These are phyloP conservation scores for Perilla frutescens DNA, from an alignment of 257 asterid genomes.

Conservation along the genomic window DNA sequence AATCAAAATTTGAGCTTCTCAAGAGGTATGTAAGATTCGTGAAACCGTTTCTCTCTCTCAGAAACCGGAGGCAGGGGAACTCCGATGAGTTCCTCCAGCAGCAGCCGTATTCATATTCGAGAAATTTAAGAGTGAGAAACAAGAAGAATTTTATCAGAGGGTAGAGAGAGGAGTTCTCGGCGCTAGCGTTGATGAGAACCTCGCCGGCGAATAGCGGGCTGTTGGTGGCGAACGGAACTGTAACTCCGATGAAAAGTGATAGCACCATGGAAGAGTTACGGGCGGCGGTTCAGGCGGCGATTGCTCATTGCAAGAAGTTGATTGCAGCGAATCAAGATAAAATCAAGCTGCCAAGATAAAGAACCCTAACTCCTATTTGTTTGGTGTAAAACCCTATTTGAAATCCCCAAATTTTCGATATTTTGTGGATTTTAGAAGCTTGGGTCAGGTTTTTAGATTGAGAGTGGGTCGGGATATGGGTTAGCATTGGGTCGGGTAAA, in stretches of 20 bases:
- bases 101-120: conserved; percentile 61
- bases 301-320: conserved; percentile 91
- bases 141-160: conserved; percentile 52
- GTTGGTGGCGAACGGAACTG: conserved; percentile 54
- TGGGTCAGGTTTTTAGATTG: too few species aligned
- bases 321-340: conserved; percentile 49
- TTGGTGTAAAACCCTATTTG: too few species aligned
- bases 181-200: conserved; percentile 76
- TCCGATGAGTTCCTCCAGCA: conserved; percentile 40
- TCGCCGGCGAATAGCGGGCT: conserved; percentile 92
- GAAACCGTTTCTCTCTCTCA: conserved; percentile 53
- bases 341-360: conserved; percentile 48
- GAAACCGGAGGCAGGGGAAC: conserved; percentile 39
- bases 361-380: too few species aligned
- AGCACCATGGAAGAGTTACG: conserved; percentile 92
- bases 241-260: conserved; percentile 49
- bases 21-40: conserved; percentile 71
- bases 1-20: conserved; percentile 56
- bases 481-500: too few species aligned
- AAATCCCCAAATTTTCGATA: too few species aligned
- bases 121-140: conserved; percentile 56
- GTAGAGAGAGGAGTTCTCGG: conserved; percentile 64
- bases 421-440: too few species aligned
- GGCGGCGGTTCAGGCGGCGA: conserved; percentile 93
- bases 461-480: too few species aligned